phyloP scores from a whole-genome alignment of 768 basidiomycete genomes.

The Ramaria rubella region DNA sequence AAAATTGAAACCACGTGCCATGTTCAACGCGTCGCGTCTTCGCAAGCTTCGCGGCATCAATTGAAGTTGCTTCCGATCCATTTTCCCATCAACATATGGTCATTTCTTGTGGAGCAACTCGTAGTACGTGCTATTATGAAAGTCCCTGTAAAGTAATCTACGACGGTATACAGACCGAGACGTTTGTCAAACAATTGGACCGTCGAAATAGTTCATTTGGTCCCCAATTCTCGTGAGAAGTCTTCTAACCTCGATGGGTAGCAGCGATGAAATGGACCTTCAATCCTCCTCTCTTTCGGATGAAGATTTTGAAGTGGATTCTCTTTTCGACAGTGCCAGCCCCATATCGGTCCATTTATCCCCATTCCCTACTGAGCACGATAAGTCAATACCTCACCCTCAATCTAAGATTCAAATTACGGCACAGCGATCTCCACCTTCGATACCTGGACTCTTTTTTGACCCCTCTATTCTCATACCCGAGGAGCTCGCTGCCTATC shows the following conservation, averaged over 20 bases:
- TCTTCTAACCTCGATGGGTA: no score
- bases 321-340: constrained; percentile 8
- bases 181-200: no score
- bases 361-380: neutral
- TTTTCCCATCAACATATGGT: neutral
- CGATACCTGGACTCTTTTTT: constrained; percentile 62
- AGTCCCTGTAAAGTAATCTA: no score
- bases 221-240: no score
- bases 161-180: no score
- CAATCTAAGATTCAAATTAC: constrained; percentile 11
- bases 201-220: no score
- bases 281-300: neutral
- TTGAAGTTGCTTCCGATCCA: neutral
- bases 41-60: neutral
- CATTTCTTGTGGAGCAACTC: neutral
- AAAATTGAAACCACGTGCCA: neutral
- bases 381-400: neutral
- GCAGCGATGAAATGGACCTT: neutral
- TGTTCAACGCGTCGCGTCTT: neutral
- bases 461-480: constrained; percentile 46
- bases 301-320: constrained; percentile 5
- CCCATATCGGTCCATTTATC: neutral
- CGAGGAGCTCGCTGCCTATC: constrained; percentile 41
- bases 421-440: constrained; percentile 37
- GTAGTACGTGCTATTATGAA: no score